phyloP scores from a whole-genome alignment of 768 basidiomycete genomes.

The Pleurotus citrinopileatus region DNA sequence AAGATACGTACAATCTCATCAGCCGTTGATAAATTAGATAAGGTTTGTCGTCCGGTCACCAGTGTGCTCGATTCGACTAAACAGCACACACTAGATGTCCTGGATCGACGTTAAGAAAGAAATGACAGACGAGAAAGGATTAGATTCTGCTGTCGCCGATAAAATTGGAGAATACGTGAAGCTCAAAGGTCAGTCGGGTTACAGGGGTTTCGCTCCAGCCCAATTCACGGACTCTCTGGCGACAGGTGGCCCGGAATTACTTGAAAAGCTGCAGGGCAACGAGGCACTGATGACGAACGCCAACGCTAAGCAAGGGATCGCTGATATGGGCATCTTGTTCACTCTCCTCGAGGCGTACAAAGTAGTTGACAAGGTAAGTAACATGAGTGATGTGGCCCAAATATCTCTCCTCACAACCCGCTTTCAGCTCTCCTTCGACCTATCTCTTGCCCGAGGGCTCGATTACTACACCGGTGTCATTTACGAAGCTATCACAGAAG shows the following conservation, averaged over 20 bases:
- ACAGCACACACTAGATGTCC: slow-evolving; percentile 49
- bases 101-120: slow-evolving; percentile 94
- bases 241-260: slow-evolving; percentile 73
- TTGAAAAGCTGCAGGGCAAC: slow-evolving; percentile 69
- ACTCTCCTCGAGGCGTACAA: slow-evolving; percentile 77
- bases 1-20: slow-evolving; percentile 93
- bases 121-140: slow-evolving; percentile 95
- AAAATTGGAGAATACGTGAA: slow-evolving; percentile 97
- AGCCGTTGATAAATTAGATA: slow-evolving; percentile 98
- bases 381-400: background rate
- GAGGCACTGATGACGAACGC: slow-evolving; percentile 60
- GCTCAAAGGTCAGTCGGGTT: slow-evolving; percentile 69
- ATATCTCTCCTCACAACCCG: background rate
- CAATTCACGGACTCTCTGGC: background rate
- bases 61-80: background rate
- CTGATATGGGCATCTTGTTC: slow-evolving; percentile 87
- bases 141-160: slow-evolving; percentile 79
- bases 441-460: slow-evolving; percentile 94
- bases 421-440: slow-evolving; percentile 88
- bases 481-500: slow-evolving; percentile 93
- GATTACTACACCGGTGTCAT: slow-evolving; percentile 99
- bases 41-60: slow-evolving; percentile 43
- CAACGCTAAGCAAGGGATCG: slow-evolving; percentile 77
- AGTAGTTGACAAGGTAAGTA: slow-evolving; percentile 68
- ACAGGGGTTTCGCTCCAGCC: background rate